Evolutionary conservation across 116 monocot species (phyloP), one percentile per base, ranked within the genome.

Genomic region (Iris pallida): DNA sequence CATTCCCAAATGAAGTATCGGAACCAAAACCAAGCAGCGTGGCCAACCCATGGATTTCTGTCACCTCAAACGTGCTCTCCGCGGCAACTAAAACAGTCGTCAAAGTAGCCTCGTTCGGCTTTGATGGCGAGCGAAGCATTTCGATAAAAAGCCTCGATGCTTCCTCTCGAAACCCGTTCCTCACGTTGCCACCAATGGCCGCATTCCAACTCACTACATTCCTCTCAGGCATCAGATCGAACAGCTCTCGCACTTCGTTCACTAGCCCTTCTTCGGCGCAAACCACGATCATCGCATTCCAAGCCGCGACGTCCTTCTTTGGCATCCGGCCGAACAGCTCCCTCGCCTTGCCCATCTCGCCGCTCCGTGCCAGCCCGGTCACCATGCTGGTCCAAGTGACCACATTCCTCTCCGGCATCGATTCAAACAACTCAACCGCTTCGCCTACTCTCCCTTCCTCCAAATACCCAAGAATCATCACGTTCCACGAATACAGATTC

Each of bases 341-440:
- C 7, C 72, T 48, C 42, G 85, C 85, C 44, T 53, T 53, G 6
- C 53, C 68, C 7, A 74, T 64, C 49, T 54, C 64, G 8, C 71
- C 78, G 46, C 75, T 80, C 19, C 20, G 42, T 3, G 78, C 85
- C 7, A 85, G 45, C n/a, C 85, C 85, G 11, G 75, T 71, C 6
- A 78, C 64, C 85, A 85, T 81, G 0, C 51, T 65, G 10, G 85
- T 85, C 85, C 80, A 85, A 55, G 85, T 71, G 51, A 80, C 64
- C 9, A 12, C 57, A 57, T 81, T 85, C 54, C 47, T 80, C 8
- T 47, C 53, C 49, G 85, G 71, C 74, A 78, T 81, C 48, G 20
- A 64, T 0, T 55, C 17, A 63, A 85, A 80, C 64, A 80, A 55
- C 46, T 63, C 49, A 17, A 78, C 55, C 0, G 81, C 80, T 15